These are phyloP conservation scores for Lactarius pseudohatsudake DNA, from an alignment of 768 basidiomycete genomes.

Conservation along the genomic window DNA sequence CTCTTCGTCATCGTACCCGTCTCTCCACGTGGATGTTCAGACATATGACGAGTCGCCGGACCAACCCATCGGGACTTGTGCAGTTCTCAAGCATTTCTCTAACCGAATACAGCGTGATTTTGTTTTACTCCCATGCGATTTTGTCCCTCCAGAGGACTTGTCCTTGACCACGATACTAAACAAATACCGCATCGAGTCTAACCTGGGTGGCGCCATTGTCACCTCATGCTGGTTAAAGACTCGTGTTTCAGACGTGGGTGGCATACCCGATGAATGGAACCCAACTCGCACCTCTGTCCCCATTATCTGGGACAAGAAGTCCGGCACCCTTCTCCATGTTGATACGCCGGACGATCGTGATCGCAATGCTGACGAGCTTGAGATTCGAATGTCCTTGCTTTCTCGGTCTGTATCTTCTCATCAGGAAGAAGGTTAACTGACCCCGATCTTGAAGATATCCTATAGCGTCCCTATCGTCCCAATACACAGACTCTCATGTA, in stretches of 20 bases:
- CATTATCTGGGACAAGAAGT: slow-evolving; percentile 66
- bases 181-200: slow-evolving; percentile 74
- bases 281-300: slow-evolving; percentile 44
- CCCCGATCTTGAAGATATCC: slow-evolving; percentile 55
- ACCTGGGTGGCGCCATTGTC: slow-evolving; percentile 61
- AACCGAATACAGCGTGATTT: slow-evolving; percentile 80
- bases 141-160: slow-evolving; percentile 75
- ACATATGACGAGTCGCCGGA: slow-evolving; percentile 75
- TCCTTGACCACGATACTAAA: slow-evolving; percentile 70
- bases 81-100: slow-evolving; percentile 75
- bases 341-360: slow-evolving; percentile 71
- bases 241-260: slow-evolving; percentile 51
- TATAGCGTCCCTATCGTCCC: slow-evolving; percentile 62
- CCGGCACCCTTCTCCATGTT: slow-evolving; percentile 68
- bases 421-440: slow-evolving; percentile 10
- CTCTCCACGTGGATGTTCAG: slow-evolving; percentile 74
- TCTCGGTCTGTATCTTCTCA: slow-evolving; percentile 50
- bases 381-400: slow-evolving; percentile 73
- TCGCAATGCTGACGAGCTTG: slow-evolving; percentile 65
- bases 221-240: slow-evolving; percentile 66
- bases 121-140: slow-evolving; percentile 88
- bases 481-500: slow-evolving; percentile 82
- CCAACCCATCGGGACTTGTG: slow-evolving; percentile 65
- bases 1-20: slow-evolving; percentile 56
- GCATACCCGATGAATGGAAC: slow-evolving; percentile 68